phyloP scores from a whole-genome alignment of 345 rosid genomes.

The Euphorbia tirucalli region DNA sequence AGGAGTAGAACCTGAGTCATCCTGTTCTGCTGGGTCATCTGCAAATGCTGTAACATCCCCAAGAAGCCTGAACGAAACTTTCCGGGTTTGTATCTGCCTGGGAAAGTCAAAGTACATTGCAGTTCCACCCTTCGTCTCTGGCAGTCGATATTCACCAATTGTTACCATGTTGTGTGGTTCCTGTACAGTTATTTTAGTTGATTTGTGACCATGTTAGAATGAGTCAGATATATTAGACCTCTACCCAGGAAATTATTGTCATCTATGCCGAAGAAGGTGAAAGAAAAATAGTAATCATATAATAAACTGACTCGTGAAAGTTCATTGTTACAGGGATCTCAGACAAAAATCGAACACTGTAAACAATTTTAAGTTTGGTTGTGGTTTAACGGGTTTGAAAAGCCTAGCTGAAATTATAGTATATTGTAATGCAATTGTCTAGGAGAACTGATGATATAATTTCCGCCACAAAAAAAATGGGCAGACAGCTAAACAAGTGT shows the following conservation, averaged over 20 bases:
- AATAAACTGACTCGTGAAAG: neutral
- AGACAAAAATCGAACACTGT: neutral
- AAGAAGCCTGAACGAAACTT: conserved; percentile 59
- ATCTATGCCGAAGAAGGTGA: neutral
- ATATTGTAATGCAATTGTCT: neutral
- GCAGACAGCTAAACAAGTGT: neutral
- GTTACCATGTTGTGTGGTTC: conserved; percentile 71
- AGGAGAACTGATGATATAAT: neutral
- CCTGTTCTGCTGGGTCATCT: conserved; percentile 74
- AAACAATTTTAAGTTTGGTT: neutral
- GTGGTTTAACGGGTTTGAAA: neutral
- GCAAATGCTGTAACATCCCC: conserved; percentile 75
- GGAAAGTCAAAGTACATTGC: conserved; percentile 87
- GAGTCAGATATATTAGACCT: neutral
- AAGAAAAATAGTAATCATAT: neutral
- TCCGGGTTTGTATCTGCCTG: conserved; percentile 51
- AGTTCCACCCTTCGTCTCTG: conserved; percentile 73
- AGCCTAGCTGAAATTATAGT: neutral
- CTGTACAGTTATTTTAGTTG: conserved; percentile 33
- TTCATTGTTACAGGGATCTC: neutral
- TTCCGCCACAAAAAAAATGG: neutral
- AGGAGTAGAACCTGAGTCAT: conserved; percentile 43
- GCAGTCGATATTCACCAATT: conserved; percentile 75
- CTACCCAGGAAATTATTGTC: neutral
- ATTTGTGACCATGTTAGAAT: neutral